These are phyloP conservation scores for Hyphopichia buzzinii DNA, from an alignment of 1,139 yeast species.

Conservation along the genomic window DNA sequence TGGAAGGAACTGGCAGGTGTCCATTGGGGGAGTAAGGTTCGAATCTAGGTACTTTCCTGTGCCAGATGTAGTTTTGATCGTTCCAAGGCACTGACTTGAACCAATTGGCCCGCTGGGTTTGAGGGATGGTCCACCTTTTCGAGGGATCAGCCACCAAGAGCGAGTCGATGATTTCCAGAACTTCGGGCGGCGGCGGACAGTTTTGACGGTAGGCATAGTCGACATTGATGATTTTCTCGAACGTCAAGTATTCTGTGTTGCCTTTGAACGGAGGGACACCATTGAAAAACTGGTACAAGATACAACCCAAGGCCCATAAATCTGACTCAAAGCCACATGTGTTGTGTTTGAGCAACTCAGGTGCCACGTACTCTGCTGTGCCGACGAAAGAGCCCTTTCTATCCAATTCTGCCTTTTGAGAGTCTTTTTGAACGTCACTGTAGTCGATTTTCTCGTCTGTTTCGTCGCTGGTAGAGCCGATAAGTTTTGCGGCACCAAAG, in stretches of 20 bases:
- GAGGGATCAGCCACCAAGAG: slow-evolving; percentile 52
- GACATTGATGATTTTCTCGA: slow-evolving; percentile 84
- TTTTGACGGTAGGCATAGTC: slow-evolving; percentile 83
- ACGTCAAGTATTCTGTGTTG: slow-evolving; percentile 88
- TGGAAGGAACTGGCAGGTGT: slow-evolving; percentile 11
- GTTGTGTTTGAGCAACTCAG: slow-evolving; percentile 83
- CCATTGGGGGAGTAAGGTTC: slow-evolving; percentile 51
- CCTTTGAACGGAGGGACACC: slow-evolving; percentile 98
- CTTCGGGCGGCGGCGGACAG: slow-evolving; percentile 57
- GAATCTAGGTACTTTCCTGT: slow-evolving; percentile 45
- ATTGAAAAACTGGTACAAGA: slow-evolving; percentile 86
- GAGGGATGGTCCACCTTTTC: slow-evolving; percentile 32
- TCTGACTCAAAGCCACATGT: slow-evolving; percentile 86
- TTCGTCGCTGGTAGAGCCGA: slow-evolving; percentile 44
- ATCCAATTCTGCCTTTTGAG: slow-evolving; percentile 16
- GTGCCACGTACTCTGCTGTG: slow-evolving; percentile 75
- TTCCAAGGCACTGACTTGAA: slow-evolving; percentile 42
- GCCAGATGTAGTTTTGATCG: slow-evolving; percentile 43
- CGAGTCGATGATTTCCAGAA: slow-evolving; percentile 68
- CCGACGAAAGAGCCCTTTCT: slow-evolving; percentile 75
- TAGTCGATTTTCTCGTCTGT: slow-evolving; percentile 40
- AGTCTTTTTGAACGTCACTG: slow-evolving; percentile 18
- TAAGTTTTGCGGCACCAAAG: slow-evolving; percentile 92
- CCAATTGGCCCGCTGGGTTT: slow-evolving; percentile 39
- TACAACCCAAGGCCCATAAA: slow-evolving; percentile 96